Conservation (phyloP, 768 basidiomycete species). For the Terana coerulea region DNA sequence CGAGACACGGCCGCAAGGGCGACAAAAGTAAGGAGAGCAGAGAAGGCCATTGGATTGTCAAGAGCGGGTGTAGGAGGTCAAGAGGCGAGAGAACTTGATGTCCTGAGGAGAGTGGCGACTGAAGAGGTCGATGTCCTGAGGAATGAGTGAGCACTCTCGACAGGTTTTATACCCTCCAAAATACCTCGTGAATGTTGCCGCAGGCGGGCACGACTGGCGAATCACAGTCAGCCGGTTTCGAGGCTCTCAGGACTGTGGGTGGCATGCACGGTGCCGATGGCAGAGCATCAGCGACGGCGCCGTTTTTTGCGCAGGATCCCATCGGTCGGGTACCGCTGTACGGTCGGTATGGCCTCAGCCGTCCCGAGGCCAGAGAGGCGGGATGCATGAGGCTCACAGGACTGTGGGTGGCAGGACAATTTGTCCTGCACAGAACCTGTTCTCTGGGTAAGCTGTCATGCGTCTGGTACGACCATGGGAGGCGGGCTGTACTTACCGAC, state of each 20-base stretch:
- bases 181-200: background rate
- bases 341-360: too few relatives aligned
- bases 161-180: background rate
- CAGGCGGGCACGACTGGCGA: background rate
- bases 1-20: conserved; percentile 8
- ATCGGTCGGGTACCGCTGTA: too few relatives aligned
- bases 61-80: background rate
- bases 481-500: too few relatives aligned
- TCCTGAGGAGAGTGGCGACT: conserved; percentile 1
- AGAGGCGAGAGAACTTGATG: background rate
- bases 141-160: background rate
- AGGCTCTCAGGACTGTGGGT: background rate
- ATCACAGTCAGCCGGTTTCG: background rate
- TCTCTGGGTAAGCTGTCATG: too few relatives aligned
- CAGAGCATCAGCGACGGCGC: too few relatives aligned
- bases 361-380: too few relatives aligned
- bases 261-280: too few relatives aligned
- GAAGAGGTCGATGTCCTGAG: background rate
- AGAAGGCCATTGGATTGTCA: conserved; percentile 16
- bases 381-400: too few relatives aligned
- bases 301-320: too few relatives aligned
- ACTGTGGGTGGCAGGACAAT: too few relatives aligned
- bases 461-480: too few relatives aligned
- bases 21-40: conserved; percentile 9
- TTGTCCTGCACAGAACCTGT: too few relatives aligned